Base-by-base conservation (phyloP, 2,329 filamentous ascomycete genomes). In the Stemphylium lycopersici region DNA sequence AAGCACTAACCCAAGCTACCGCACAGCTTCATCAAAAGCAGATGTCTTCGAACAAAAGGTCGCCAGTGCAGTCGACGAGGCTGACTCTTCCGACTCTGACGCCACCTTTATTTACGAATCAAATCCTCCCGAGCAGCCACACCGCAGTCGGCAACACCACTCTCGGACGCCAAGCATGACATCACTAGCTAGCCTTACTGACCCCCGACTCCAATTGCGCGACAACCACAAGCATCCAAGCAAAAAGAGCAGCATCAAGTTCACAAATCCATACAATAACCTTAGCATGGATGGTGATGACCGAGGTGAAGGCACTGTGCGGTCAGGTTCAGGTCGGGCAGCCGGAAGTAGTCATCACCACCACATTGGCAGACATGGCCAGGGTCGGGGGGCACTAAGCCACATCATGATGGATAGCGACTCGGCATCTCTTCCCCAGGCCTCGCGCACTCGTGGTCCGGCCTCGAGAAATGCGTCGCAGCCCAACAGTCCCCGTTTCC, bases 71-170 rank as follows among this genome's bases (percentile, higher is more conserved):
- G 92, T 99, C 47, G 93, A 98, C 72, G 93, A 98, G 75, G 92
- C 91, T 39, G 90, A 97, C 74, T 96, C 93, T 11, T 97, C 93
- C 6, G 95, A 99, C 74, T 98, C 93, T 1, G 95, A 97, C 69
- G 95, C 98, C 76, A 98, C 95, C 0, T 99, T 98, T 75, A 95
- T 99, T 13, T 99, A 99, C 77, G 95, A 99, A 76, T 98, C 95
- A 22, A 99, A 99, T 69, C 95, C 93, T 8, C 83, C 84, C 12
- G 86, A 87, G 62, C 80, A 77, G 49, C 76, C 83, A 26, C 79
- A 84, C 46, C 90, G 91, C 46, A 84, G 86, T 59, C 85, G 92
- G 57, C 91, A 93, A 75, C 93, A 98, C 52, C 73, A 76, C 77
- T 98, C 93, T 16, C 87, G 95, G 59, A 99, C 95, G 1, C 95